Conservation (phyloP, 306 rosid species). For the Rosa chinensis region DNA sequence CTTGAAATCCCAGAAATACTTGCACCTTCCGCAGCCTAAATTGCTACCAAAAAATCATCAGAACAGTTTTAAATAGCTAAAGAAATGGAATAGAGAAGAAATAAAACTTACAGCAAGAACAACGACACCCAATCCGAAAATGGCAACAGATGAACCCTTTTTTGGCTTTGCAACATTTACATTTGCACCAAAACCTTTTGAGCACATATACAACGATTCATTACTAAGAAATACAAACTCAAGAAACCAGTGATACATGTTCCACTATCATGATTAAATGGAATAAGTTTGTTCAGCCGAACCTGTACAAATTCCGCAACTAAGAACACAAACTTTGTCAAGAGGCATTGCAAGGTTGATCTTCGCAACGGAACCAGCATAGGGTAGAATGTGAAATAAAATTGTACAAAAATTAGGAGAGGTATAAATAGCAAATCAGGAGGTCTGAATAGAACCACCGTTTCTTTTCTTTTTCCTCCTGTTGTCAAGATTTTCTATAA, state of each 20-base stretch:
- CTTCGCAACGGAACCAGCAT: conserved; percentile 70
- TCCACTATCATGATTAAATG: not conserved
- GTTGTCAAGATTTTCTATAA: too few relatives aligned
- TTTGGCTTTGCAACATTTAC: conserved; percentile 85
- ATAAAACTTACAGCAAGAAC: conserved; percentile 77
- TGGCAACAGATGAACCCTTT: conserved; percentile 74
- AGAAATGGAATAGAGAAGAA: not conserved
- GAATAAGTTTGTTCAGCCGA: conserved; percentile 1
- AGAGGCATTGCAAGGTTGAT: conserved; percentile 85
- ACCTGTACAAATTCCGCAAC: conserved; percentile 96
- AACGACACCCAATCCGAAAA: conserved; percentile 91
- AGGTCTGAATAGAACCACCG: too few relatives aligned
- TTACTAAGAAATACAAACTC: not conserved
- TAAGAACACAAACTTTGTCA: conserved; percentile 87
- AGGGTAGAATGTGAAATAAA: too few relatives aligned
- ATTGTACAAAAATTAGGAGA: too few relatives aligned
- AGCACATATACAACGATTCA: not conserved
- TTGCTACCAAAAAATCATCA: conserved; percentile 2
- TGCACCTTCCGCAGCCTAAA: conserved; percentile 88
- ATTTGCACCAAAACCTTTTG: conserved; percentile 79
- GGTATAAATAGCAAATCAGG: too few relatives aligned
- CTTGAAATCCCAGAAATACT: conserved; percentile 70
- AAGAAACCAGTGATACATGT: not conserved
- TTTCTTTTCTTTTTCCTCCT: too few relatives aligned
- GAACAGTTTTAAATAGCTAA: not conserved